Evolutionary conservation across 176 grass and related monocot species (phyloP).

Genomic region (Poa annua): DNA sequence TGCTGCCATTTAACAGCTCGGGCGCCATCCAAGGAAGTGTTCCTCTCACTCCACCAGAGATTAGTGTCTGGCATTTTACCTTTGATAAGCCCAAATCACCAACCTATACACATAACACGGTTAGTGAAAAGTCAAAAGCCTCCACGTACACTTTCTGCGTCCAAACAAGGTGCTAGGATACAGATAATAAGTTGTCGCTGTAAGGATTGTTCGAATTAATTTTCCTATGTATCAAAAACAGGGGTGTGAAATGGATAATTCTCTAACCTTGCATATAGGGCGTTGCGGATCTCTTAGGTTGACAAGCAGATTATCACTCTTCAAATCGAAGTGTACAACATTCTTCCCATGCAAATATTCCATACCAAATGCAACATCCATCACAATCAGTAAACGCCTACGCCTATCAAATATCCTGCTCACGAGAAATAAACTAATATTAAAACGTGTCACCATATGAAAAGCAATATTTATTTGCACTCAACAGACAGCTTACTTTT

Average conservation of each 20-base stretch:
- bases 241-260: not conserved
- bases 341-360: constrained; percentile 99
- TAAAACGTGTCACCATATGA: constrained; percentile 27
- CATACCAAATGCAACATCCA: constrained; percentile 99
- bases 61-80: constrained; percentile 88
- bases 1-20: constrained; percentile 90
- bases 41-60: constrained; percentile 94
- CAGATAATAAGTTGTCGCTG: not conserved
- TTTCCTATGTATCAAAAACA: not conserved
- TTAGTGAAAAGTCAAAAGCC: constrained; percentile 12
- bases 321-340: constrained; percentile 96
- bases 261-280: constrained; percentile 94
- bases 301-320: constrained; percentile 98
- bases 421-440: constrained; percentile 48
- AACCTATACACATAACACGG: constrained; percentile 58
- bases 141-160: not conserved
- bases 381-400: constrained; percentile 79
- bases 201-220: not conserved
- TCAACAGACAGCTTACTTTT: constrained; percentile 64
- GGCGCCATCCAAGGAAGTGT: constrained; percentile 99
- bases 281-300: constrained; percentile 92
- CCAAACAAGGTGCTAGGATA: constrained; percentile 8
- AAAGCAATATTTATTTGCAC: constrained; percentile 25
- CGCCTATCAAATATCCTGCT: constrained; percentile 80
- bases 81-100: constrained; percentile 98